Base-by-base conservation (phyloP, 495 filamentous ascomycete species). In the Chaetomium fimeti region DNA sequence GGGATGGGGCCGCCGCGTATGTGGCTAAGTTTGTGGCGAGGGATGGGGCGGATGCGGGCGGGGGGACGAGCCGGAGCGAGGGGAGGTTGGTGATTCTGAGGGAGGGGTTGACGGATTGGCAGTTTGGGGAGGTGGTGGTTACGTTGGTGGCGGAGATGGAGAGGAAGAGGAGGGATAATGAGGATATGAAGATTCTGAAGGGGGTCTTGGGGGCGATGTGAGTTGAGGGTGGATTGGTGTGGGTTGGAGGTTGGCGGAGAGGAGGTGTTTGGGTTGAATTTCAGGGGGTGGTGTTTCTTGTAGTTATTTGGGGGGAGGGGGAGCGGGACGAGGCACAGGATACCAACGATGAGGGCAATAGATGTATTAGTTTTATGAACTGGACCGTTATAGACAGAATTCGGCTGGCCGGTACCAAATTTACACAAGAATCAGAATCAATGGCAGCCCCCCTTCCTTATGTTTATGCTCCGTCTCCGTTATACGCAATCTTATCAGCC, bases 61-160 rank as follows among this genome's bases (percentile, higher is more conserved):
- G 40, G 8, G 62, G 27, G 49, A 61, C 29, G 56, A 28, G 13
- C n/a, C 43, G 51, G 27, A 6, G 28, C 32, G 54, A 62, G 53
- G 64, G 56, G 24, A 24, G 36, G 59, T 16, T 66, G 52, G 47
- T 53, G 40, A 16, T 38, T 16, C 1, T 22, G 29, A 18, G 53
- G 52, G 53, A 13, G 36, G 56, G 56, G 48, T n/a, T 55, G 56
- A 56, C 11, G 18, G 56, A 15, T 48, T 3, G 15, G 59, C 62
- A 65, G 62, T 60, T 65, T 55, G 48, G 40, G 18, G 62, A 65
- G 57, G 32, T 65, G 38, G 59, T 65, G 43, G 56, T 65, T 18
- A 65, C 56, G 32, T 1, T 65, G 56, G 56, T 65, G 32, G 62
- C 62, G 2, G 64, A 66, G 59, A 66, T 61, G 64, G 64, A 62